phyloP scores from a whole-genome alignment of 169 alveolate genomes.

The Plasmodium cynomolgi region DNA sequence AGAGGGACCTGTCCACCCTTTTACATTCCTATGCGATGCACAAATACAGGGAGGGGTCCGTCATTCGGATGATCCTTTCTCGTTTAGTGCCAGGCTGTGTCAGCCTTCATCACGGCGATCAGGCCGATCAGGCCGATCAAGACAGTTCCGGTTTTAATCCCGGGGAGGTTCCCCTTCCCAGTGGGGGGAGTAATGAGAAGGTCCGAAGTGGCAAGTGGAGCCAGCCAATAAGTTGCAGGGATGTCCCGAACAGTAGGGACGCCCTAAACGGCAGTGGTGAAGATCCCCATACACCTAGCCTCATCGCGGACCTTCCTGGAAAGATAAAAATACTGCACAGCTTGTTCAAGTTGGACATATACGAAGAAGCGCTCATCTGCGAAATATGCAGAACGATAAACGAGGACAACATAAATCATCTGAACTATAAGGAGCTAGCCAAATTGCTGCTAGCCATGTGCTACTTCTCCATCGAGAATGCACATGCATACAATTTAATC shows the following conservation, averaged over 20 bases:
- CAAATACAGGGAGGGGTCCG: constrained; percentile 16
- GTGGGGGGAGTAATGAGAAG: background rate
- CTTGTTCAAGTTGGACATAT: constrained; percentile 45
- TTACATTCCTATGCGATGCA: constrained; percentile 49
- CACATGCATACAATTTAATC: constrained; percentile 33
- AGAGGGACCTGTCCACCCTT: background rate
- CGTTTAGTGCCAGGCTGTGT: background rate
- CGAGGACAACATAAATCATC: background rate
- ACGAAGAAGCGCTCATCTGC: constrained; percentile 11
- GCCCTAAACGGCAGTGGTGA: background rate
- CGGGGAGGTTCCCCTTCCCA: background rate
- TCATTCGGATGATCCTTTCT: background rate
- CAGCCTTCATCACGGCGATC: background rate
- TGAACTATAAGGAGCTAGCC: constrained; percentile 10
- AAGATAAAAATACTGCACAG: constrained; percentile 24
- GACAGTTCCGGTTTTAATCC: background rate
- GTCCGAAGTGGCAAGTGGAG: background rate
- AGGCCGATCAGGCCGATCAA: background rate
- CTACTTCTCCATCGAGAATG: constrained; percentile 37
- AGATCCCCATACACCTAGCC: background rate
- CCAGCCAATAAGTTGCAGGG: background rate
- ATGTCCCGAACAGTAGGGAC: background rate
- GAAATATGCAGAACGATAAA: background rate
- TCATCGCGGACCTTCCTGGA: background rate
- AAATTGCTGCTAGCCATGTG: constrained; percentile 42